Conservation (phyloP, 106 monocot species). For the Chionographis japonica region DNA sequence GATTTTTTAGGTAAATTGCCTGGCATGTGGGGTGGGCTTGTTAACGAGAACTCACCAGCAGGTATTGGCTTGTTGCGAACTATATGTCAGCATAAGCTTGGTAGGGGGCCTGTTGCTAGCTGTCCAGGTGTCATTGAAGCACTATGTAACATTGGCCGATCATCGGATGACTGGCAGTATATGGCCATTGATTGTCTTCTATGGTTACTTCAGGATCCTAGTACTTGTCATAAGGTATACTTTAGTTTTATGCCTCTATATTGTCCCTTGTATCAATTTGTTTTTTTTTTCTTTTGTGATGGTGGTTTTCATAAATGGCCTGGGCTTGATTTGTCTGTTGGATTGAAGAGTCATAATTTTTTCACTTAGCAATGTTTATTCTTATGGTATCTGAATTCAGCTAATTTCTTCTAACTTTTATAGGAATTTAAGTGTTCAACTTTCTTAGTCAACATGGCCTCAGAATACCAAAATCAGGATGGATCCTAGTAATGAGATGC, state of each 20-base stretch:
- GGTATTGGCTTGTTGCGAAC: slow-evolving; percentile 92
- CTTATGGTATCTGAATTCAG: not conserved
- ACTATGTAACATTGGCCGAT: slow-evolving; percentile 81
- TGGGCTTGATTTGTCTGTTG: too few relatives aligned
- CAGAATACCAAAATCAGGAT: too few relatives aligned
- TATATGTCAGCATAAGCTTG: slow-evolving; percentile 88
- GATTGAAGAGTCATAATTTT: not conserved
- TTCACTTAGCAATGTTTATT: not conserved
- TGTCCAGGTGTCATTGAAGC: slow-evolving; percentile 67
- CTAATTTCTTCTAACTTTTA: too few relatives aligned
- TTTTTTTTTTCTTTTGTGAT: too few relatives aligned
- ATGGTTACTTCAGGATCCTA: slow-evolving; percentile 81
- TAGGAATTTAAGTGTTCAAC: too few relatives aligned
- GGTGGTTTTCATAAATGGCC: too few relatives aligned
- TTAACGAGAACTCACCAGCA: slow-evolving; percentile 97
- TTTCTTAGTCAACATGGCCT: too few relatives aligned
- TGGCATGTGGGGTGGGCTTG: slow-evolving; percentile 98
- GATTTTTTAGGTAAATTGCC: slow-evolving; percentile 78
- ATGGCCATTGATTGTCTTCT: slow-evolving; percentile 98
- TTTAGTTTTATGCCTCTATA: not conserved
- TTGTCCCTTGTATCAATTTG: not conserved
- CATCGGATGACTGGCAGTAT: slow-evolving; percentile 99
- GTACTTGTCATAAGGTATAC: slow-evolving; percentile 74
- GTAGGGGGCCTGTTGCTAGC: slow-evolving; percentile 64
- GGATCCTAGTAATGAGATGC: too few relatives aligned